phyloP scores from a whole-genome alignment of 2,329 filamentous ascomycete species.

The Phaeosphaeria sp. region DNA sequence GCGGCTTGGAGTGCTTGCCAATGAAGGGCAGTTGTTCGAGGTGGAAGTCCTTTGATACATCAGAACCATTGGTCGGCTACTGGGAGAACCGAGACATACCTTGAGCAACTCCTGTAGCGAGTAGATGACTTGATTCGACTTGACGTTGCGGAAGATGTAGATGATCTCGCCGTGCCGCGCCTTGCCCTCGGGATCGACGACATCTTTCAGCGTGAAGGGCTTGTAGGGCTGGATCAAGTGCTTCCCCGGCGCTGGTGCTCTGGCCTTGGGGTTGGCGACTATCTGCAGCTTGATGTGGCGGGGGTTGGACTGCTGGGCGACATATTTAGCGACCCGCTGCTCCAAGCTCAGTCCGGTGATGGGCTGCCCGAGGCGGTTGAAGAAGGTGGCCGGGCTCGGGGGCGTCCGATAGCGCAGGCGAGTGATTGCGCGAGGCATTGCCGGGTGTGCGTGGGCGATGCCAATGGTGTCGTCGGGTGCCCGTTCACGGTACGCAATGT shows the following conservation, averaged over 20 bases:
- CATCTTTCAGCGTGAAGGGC: slow-evolving; percentile 50
- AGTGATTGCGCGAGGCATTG: slow-evolving; percentile 41
- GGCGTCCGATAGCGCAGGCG: slow-evolving; percentile 33
- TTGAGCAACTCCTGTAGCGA: slow-evolving; percentile 64
- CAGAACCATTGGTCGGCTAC: neutral
- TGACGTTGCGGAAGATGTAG: slow-evolving; percentile 67
- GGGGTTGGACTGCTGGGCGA: slow-evolving; percentile 34
- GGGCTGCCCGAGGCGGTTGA: slow-evolving; percentile 11
- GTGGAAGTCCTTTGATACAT: slow-evolving; percentile 53
- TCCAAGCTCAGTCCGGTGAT: slow-evolving; percentile 13
- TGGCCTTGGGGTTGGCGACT: slow-evolving; percentile 33
- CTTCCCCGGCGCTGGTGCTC: slow-evolving; percentile 24
- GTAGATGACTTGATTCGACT: slow-evolving; percentile 70
- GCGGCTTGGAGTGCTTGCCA: slow-evolving; percentile 68
- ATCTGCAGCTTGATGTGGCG: slow-evolving; percentile 27
- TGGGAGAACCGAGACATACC: slow-evolving; percentile 47
- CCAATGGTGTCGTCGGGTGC: slow-evolving; percentile 7
- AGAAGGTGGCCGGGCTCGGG: slow-evolving; percentile 22
- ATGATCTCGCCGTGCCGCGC: slow-evolving; percentile 63
- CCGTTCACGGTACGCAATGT: neutral
- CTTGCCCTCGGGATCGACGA: slow-evolving; percentile 36
- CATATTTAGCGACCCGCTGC: slow-evolving; percentile 24
- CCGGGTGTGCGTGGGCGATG: slow-evolving; percentile 14
- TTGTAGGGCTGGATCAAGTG: slow-evolving; percentile 20
- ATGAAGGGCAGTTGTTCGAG: slow-evolving; percentile 66